Evolutionary conservation across 2,329 filamentous ascomycete genomes (phyloP).

Genomic region (Neofusicoccum parvum): DNA sequence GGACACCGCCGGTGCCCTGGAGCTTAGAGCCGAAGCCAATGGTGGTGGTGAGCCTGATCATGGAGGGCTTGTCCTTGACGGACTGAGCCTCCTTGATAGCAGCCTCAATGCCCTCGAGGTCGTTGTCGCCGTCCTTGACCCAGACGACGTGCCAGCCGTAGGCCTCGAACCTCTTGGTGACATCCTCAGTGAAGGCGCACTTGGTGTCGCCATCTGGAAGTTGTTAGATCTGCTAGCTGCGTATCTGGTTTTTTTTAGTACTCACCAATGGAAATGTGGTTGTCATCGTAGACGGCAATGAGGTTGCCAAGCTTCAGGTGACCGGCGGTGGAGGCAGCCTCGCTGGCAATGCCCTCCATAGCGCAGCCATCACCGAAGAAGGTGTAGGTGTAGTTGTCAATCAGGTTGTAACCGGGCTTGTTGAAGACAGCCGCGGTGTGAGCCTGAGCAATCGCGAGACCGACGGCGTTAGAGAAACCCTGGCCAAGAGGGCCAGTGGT

Average conservation of each 20-base stretch:
- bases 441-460: constrained; percentile 93
- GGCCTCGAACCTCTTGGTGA: constrained; percentile 88
- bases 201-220: constrained; percentile 85
- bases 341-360: constrained; percentile 95
- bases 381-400: constrained; percentile 95
- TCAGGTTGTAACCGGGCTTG: constrained; percentile 87
- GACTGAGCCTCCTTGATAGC: constrained; percentile 83
- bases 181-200: constrained; percentile 95
- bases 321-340: constrained; percentile 89
- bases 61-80: constrained; percentile 92
- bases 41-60: constrained; percentile 96
- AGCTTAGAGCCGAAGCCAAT: constrained; percentile 95
- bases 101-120: constrained; percentile 83
- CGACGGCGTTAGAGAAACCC: constrained; percentile 95
- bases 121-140: constrained; percentile 85
- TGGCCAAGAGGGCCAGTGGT: constrained; percentile 97
- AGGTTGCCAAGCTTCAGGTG: constrained; percentile 98
- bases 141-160: constrained; percentile 93
- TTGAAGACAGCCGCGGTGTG: constrained; percentile 93
- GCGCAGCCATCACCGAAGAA: constrained; percentile 98
- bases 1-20: constrained; percentile 91
- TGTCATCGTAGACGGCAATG: constrained; percentile 97
- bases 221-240: neutral
- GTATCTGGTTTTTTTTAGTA: neutral
- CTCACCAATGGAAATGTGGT: constrained; percentile 83